phyloP scores from a whole-genome alignment of 2,329 filamentous ascomycete genomes.

The Colletotrichum australisinense region DNA sequence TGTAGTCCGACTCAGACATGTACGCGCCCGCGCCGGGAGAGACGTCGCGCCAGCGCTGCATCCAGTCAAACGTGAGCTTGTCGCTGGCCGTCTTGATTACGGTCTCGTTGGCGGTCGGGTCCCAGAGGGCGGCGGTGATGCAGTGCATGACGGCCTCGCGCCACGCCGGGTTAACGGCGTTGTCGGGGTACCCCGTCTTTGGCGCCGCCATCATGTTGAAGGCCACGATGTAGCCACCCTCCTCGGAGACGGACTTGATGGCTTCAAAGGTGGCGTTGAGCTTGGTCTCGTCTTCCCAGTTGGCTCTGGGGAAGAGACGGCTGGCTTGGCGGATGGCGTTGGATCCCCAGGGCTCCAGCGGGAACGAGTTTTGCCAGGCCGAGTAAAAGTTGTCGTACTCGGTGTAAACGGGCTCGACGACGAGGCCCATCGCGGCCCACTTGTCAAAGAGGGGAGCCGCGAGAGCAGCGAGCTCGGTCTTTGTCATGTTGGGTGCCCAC shows the following conservation, averaged over 20 bases:
- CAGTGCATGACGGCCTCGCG: conserved; percentile 51
- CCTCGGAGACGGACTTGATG: conserved; percentile 39
- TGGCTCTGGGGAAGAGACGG: conserved; percentile 48
- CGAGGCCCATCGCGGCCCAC: conserved; percentile 45
- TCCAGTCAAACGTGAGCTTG: conserved; percentile 42
- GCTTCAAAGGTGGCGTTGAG: conserved; percentile 45
- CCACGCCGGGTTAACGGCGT: conserved; percentile 62
- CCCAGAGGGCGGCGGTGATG: conserved; percentile 43
- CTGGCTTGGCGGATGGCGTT: conserved; percentile 40
- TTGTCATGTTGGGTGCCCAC: conserved; percentile 42
- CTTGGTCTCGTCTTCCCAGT: conserved; percentile 42
- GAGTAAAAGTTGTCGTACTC: conserved; percentile 42
- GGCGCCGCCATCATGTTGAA: conserved; percentile 43
- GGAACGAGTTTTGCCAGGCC: conserved; percentile 43
- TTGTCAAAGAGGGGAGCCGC: conserved; percentile 47
- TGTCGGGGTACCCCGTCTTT: conserved; percentile 43
- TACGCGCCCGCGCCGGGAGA: conserved; percentile 38
- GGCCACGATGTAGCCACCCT: conserved; percentile 42
- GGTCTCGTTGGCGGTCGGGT: conserved; percentile 47
- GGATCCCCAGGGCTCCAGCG: conserved; percentile 40
- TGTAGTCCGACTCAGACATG: conserved; percentile 41
- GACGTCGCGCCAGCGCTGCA: conserved; percentile 48
- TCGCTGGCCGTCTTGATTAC: conserved; percentile 43
- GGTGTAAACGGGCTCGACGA: conserved; percentile 40
- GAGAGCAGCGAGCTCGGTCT: conserved; percentile 49